Base-by-base conservation (phyloP, 495 filamentous ascomycete species). In the Penicillium goetzii region DNA sequence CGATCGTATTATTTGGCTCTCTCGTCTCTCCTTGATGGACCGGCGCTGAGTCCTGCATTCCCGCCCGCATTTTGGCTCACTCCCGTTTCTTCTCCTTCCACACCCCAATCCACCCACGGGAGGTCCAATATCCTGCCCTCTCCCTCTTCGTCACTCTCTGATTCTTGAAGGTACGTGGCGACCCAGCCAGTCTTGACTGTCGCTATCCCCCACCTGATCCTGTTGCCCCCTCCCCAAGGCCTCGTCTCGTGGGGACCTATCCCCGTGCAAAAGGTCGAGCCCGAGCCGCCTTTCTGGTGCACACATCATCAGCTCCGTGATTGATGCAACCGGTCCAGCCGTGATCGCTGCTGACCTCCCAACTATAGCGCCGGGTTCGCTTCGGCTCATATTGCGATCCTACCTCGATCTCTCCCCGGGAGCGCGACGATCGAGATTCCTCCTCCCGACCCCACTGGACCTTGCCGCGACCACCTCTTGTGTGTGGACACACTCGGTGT, bases 281-380 rank as follows among this genome's bases (percentile, higher is more conserved):
- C 65, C 25, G 14, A 56, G 53, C 58, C 65, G 47, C 58, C 59
- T 28, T 28, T 23, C 51, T 36, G 63, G 49, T 61, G 59, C 65
- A 63, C 68, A 63, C 65, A 67, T 56, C 68, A 71, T 68, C 63
- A 52, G 65, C 61, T 50, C 45, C 61, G 59, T 65, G 40, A 59
- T 60, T 71, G 70, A 73, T 67, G 63, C 62, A 63, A 67, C 63
- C 57, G 53, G 47, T 34, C 61, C 36, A 41, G 56, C 52, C 36
- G 40, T 17, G 50, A 69, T 73, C 64, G 70, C 77, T 79, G 70
- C 77, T 79, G 62, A 79, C 59, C 64, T 21, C 55, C 40, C 14
- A 60, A 30, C 40, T 25, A 32, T 56, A 80, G 77, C 77, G 77
- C 74, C 61, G 71, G 72, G 52, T 56, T 68, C 74, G 75, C 72